phyloP scores from a whole-genome alignment of 2,329 filamentous ascomycete genomes.

The Coniella lustricola region DNA sequence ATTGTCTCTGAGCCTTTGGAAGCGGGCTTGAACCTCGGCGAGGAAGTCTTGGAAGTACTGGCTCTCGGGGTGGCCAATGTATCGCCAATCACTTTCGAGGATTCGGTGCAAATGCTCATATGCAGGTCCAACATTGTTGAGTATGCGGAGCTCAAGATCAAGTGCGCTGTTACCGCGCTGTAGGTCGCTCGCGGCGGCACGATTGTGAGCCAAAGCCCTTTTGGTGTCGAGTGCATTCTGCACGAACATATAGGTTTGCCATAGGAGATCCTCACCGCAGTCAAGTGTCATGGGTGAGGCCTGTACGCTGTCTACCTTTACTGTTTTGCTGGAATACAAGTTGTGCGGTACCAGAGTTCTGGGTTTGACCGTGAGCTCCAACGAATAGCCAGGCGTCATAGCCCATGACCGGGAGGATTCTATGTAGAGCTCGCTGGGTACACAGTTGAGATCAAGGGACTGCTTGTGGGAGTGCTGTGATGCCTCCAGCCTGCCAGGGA shows the following conservation, averaged over 20 bases:
- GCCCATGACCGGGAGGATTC: slow-evolving; percentile 40
- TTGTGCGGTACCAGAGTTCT: slow-evolving; percentile 29
- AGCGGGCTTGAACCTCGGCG: slow-evolving; percentile 29
- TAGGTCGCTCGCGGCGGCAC: slow-evolving; percentile 31
- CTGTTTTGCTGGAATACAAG: slow-evolving; percentile 30
- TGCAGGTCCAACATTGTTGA: slow-evolving; percentile 43
- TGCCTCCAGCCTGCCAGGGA: slow-evolving; percentile 30
- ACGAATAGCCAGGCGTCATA: slow-evolving; percentile 41
- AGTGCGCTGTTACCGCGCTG: slow-evolving; percentile 38
- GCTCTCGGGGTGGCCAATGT: slow-evolving; percentile 37
- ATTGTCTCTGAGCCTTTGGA: slow-evolving; percentile 32
- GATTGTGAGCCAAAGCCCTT: slow-evolving; percentile 34
- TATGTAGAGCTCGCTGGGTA: slow-evolving; percentile 38
- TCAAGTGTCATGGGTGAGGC: slow-evolving; percentile 39
- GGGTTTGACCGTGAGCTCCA: slow-evolving; percentile 39
- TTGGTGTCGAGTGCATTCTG: slow-evolving; percentile 34
- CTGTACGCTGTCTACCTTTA: slow-evolving; percentile 41
- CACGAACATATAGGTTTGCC: slow-evolving; percentile 35
- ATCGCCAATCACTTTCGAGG: slow-evolving; percentile 35
- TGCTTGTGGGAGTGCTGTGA: slow-evolving; percentile 33
- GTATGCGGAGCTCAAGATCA: slow-evolving; percentile 37
- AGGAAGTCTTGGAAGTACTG: slow-evolving; percentile 40
- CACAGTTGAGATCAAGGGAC: slow-evolving; percentile 38
- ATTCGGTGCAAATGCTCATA: slow-evolving; percentile 37
- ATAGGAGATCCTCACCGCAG: slow-evolving; percentile 40